These are phyloP conservation scores for Ceriops zippeliana DNA, from an alignment of 345 rosid genomes.

Conservation along the genomic window DNA sequence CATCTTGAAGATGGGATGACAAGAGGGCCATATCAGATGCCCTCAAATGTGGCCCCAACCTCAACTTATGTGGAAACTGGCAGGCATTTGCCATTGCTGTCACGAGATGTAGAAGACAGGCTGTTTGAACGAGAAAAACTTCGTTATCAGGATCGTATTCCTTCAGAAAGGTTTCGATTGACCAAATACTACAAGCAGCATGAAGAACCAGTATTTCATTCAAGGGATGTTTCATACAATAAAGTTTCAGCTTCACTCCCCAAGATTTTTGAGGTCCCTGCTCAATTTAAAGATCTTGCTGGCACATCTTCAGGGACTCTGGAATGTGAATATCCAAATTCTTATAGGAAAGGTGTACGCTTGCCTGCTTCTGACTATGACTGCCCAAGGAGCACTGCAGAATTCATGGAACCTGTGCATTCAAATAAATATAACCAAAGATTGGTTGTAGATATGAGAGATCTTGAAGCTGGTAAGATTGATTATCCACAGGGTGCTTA, in stretches of 20 bases:
- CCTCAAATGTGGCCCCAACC: constrained; percentile 26
- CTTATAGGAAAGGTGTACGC: constrained; percentile 33
- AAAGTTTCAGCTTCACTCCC: constrained; percentile 27
- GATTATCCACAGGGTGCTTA: constrained; percentile 25
- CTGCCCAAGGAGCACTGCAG: constrained; percentile 26
- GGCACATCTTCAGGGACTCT: constrained; percentile 36
- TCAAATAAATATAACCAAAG: constrained; percentile 28
- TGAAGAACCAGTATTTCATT: constrained; percentile 28
- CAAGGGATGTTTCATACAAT: constrained; percentile 35
- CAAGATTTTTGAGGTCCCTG: constrained; percentile 25
- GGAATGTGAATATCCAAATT: constrained; percentile 28
- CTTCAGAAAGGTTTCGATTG: constrained; percentile 24
- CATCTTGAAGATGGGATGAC: constrained; percentile 33
- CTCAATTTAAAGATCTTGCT: constrained; percentile 29
- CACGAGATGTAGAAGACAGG: constrained; percentile 21
- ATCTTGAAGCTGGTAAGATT: constrained; percentile 24
- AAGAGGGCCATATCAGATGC: constrained; percentile 29
- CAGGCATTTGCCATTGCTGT: constrained; percentile 21
- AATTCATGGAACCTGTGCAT: constrained; percentile 32
- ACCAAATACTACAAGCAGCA: constrained; percentile 33
- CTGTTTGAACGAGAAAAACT: constrained; percentile 31
- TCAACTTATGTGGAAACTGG: constrained; percentile 37
- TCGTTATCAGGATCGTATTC: constrained; percentile 31
- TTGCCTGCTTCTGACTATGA: constrained; percentile 34
- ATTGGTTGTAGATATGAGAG: constrained; percentile 26